Base-by-base conservation (phyloP, 345 rosid species). In the Limnanthes douglasii region DNA sequence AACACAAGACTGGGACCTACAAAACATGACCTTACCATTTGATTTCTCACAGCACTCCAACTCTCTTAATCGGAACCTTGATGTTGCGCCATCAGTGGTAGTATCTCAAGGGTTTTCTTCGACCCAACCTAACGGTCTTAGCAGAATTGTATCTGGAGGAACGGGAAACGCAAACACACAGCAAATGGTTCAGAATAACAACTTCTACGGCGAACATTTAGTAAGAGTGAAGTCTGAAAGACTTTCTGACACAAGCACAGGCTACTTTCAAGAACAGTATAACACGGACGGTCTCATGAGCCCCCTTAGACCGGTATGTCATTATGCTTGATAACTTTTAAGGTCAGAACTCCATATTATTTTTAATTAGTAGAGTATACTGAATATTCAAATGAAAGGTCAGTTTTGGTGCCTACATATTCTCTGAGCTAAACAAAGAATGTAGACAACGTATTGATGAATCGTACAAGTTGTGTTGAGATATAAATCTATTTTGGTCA, bases 221-320 rank as follows among this genome's bases (percentile, higher is more conserved):
- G 65, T 74, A 53, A 64, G 74, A 31, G 56, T 80, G 26, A 84
- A 90, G 56, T 46, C 82, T 15, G 98, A 90, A 58, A 51, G 60
- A 33, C 40, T 75, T 31, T 39, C 64, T 13, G 94, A 75, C 43
- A 18, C 70, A 4, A 23, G 50, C 57, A 37, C 66, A 13, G 12
- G 59, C 43, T 50, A 72, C 48, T 77, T 68, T 37, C 46, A 61
- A 1, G 85, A 77, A 10, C 82, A 63, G 33, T 74, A 62, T 23
- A 63, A 58, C 49, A 82, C 84, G 60, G 98, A 80, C 18, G 96
- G 80, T 65, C 94, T 90, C 60, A 77, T 77, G 94, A 75, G 69
- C 27, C 82, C 74, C 17, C 65, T n/a, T n/a, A n/a, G n/a, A n/a
- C n/a, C n/a, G n/a, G n/a, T n/a, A n/a, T n/a, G n/a, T n/a, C n/a